Conservation (phyloP, 2,329 filamentous ascomycete genomes). For the Fusarium tupiense region DNA sequence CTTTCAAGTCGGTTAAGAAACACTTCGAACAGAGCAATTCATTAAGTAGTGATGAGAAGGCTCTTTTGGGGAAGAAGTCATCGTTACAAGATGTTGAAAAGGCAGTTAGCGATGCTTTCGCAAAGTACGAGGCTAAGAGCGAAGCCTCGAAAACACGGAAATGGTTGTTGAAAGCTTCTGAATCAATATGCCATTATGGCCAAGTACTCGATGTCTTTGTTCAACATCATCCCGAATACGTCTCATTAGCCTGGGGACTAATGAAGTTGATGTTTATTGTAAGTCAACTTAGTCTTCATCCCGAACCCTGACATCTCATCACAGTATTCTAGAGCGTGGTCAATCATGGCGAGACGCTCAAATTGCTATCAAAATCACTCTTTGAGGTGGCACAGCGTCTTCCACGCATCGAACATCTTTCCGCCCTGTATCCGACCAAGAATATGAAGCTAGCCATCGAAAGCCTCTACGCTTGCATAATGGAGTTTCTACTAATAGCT, state of each 20-base stretch:
- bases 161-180: neutral
- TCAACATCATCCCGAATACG: slow-evolving; percentile 19
- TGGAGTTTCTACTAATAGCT: slow-evolving; percentile 9
- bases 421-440: neutral
- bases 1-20: neutral
- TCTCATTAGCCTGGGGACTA: slow-evolving; percentile 5
- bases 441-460: neutral
- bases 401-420: neutral
- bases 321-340: neutral
- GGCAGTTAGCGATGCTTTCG: neutral
- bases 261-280: slow-evolving; percentile 20
- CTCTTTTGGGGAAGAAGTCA: neutral
- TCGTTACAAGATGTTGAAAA: neutral
- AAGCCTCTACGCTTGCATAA: neutral
- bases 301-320: neutral
- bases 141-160: neutral
- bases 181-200: slow-evolving; percentile 1
- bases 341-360: neutral
- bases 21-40: neutral
- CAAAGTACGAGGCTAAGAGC: neutral
- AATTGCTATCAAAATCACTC: neutral
- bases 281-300: fast-evolving
- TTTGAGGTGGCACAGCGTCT: neutral
- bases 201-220: slow-evolving; percentile 13
- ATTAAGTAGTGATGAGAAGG: neutral